These are phyloP conservation scores for Endocalyx cinctus DNA, from an alignment of 2,329 filamentous ascomycete species.

Conservation along the genomic window DNA sequence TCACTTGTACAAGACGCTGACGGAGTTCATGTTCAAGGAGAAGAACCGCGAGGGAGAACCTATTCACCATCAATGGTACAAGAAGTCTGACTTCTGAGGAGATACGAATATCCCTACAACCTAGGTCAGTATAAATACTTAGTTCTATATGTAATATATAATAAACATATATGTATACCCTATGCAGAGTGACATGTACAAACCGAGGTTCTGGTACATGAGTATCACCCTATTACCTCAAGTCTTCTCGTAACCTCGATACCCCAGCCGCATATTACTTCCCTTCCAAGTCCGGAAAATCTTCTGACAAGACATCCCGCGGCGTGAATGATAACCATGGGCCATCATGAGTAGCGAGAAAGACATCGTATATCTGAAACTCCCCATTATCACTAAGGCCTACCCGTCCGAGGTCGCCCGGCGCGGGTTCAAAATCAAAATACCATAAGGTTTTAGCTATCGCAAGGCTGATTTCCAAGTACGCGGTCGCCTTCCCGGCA, in stretches of 20 bases:
- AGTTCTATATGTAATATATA: too few species aligned
- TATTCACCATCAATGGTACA: slow-evolving; percentile 24
- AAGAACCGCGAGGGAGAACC: slow-evolving; percentile 30
- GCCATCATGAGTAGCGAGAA: slow-evolving; percentile 6
- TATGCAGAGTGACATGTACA: too few species aligned
- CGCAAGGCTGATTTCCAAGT: slow-evolving; percentile 36
- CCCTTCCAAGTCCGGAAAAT: slow-evolving; percentile 3
- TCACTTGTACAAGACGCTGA: slow-evolving; percentile 61
- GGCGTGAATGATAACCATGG: slow-evolving; percentile 5
- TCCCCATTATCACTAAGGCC: slow-evolving; percentile 7
- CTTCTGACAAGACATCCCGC: slow-evolving; percentile 1
- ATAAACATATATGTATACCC: too few species aligned
- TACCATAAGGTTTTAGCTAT: slow-evolving; percentile 35
- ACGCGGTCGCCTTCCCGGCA: slow-evolving; percentile 36
- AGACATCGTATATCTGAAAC: slow-evolving; percentile 8
- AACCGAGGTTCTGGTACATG: too few species aligned
- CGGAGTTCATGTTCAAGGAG: slow-evolving; percentile 56
- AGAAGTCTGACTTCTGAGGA: too few species aligned
- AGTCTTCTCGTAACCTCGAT: too few species aligned
- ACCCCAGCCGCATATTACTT: too few species aligned
- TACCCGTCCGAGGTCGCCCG: slow-evolving; percentile 4
- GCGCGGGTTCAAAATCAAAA: slow-evolving; percentile 27
- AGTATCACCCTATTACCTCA: too few species aligned
- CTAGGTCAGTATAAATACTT: too few species aligned
- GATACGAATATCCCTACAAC: too few species aligned